phyloP scores from a whole-genome alignment of 2,329 filamentous ascomycete genomes.

The Diaporthe sp. region DNA sequence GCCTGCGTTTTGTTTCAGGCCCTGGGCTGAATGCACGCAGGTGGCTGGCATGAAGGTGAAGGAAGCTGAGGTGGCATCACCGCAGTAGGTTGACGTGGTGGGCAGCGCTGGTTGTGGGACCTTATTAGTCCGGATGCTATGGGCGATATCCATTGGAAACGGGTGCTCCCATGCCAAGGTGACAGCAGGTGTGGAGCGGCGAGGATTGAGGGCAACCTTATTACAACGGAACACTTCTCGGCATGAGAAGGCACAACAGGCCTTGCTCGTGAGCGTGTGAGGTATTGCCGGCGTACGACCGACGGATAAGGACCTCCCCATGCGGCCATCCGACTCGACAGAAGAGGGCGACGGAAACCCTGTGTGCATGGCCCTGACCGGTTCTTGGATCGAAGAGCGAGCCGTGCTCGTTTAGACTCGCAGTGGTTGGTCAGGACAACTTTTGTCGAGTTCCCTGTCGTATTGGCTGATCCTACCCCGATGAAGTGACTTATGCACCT shows the following conservation, averaged over 20 bases:
- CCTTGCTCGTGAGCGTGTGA: neutral
- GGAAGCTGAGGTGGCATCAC: neutral
- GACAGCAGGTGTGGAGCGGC: neutral
- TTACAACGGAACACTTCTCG: neutral
- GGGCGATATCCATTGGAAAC: neutral
- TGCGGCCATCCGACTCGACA: neutral
- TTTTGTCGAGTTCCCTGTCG: too few relatives aligned
- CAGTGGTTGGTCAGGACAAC: neutral
- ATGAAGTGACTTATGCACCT: neutral
- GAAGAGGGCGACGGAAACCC: neutral
- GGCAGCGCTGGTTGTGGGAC: neutral
- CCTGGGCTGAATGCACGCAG: neutral
- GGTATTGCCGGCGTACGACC: neutral
- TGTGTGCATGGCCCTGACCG: neutral
- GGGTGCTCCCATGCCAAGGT: slow-evolving; percentile 27
- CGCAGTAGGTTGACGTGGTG: neutral
- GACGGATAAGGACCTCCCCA: neutral
- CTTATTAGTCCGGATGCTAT: neutral
- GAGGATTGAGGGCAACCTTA: neutral
- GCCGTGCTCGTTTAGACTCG: neutral
- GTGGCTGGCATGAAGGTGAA: neutral
- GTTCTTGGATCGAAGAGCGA: too few relatives aligned
- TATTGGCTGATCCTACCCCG: neutral
- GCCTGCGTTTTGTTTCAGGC: slow-evolving; percentile 2
- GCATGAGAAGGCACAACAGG: neutral